Base-by-base conservation (phyloP, 176 grass and related monocot species). In the Olyra latifolia region DNA sequence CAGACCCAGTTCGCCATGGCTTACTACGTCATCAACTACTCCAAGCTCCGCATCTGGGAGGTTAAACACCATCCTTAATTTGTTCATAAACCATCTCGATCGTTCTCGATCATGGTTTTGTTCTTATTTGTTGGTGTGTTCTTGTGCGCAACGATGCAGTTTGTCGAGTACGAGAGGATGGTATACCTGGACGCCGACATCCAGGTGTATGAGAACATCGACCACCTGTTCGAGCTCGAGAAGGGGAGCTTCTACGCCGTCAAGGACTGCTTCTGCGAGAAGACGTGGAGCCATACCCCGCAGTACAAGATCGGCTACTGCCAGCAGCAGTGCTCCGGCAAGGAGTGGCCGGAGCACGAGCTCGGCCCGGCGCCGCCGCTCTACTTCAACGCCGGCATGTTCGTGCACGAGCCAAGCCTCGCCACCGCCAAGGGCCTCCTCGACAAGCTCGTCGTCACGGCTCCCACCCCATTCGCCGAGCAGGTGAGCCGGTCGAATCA, bases 251-350 rank as follows among this genome's bases (percentile, higher is more conserved):
- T 90, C 43, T 90, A 90, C n/a, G 88, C 88, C 11, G 83, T 86
- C 35, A 86, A 78, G 88, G 84, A 87, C 65, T 90, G 88, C 74
- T 90, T 90, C 66, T 90, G 88, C 22, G 88, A 90, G 88, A 90
- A 86, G 72, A 86, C 83, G 38, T 90, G 88, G 88, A 74, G 78
- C 79, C 83, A 86, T 78, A 78, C 88, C 4, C 88, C 56, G 1
- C 88, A 86, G 72, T 86, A 90, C 78, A 58, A 47, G 20, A 90
- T 86, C 41, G 82, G 82, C 8, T 90, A 86, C 72, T 90, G 88
- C 66, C 88, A 90, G 57, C 88, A 90, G 46, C 77, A n/a, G n/a
- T n/a, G 88, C 46, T 83, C 88, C 14, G 72, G 73, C 23, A 69
- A 54, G 54, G 88, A 86, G 8, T 90, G 88, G 88, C 83, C 83